These are phyloP conservation scores for Kwoniella dejecticola DNA, from an alignment of 768 basidiomycete genomes.

Conservation along the genomic window DNA sequence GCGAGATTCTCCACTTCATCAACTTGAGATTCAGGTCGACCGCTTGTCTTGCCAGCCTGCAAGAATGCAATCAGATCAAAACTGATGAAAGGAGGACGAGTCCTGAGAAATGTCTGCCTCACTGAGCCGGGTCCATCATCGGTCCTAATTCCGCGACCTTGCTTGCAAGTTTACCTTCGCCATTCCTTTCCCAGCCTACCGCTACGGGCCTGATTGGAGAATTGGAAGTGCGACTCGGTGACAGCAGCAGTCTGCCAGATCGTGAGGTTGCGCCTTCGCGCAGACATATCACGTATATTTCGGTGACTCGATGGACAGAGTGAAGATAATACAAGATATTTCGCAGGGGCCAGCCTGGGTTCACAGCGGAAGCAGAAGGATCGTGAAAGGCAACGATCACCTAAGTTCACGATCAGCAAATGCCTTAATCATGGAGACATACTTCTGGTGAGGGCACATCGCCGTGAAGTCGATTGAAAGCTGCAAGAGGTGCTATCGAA, in stretches of 20 bases:
- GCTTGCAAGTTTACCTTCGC: constrained; percentile 80
- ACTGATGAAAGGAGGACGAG: neutral
- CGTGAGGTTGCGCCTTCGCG: constrained; percentile 57
- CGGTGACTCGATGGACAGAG: constrained; percentile 60
- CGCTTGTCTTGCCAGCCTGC: constrained; percentile 87
- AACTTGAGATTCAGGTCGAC: constrained; percentile 97
- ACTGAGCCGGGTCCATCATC: constrained; percentile 93
- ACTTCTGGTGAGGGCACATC: too few species aligned
- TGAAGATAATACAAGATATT: constrained; percentile 84
- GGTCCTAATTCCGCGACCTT: constrained; percentile 86
- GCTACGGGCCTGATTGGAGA: constrained; percentile 55
- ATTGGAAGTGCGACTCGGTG: neutral
- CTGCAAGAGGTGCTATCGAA: constrained; percentile 16
- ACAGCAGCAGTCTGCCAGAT: neutral
- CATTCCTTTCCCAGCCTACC: constrained; percentile 96
- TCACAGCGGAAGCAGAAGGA: constrained; percentile 72
- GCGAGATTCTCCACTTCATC: constrained; percentile 96
- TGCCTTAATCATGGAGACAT: neutral
- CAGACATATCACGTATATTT: constrained; percentile 73
- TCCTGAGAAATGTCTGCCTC: constrained; percentile 15
- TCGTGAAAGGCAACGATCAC: constrained; percentile 73
- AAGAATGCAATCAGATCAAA: neutral
- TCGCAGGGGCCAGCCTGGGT: constrained; percentile 90
- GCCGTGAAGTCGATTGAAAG: too few species aligned
- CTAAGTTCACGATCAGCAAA: constrained; percentile 42